Percentiles rank a stretch among this genome's conserved stretches.
Evolutionary conservation across 2,329 filamentous ascomycete species (phyloP).

Genomic region (Monosporascus cannonballus): DNA sequence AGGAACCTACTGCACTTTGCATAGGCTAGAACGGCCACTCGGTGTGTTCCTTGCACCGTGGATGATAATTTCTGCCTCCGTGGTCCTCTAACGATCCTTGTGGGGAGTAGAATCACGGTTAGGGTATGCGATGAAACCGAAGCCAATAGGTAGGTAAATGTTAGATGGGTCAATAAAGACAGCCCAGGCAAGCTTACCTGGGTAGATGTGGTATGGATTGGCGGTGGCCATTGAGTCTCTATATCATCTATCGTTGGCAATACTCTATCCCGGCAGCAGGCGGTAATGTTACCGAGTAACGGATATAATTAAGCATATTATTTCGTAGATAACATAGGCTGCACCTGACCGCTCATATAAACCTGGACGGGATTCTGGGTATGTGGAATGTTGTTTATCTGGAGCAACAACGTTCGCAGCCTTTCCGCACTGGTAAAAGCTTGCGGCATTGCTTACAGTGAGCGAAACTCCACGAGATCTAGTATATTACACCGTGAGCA

Average conservation of each 20-base stretch:
- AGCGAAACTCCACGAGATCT: constrained; percentile 70
- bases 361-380: no score
- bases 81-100: constrained; percentile 82
- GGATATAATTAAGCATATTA: no score
- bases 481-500: no score
- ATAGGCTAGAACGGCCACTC: no score
- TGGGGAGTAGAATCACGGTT: constrained; percentile 90
- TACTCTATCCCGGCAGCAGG: no score
- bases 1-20: no score
- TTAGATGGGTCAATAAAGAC: no score
- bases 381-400: no score
- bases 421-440: constrained; percentile 73
- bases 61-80: constrained; percentile 81
- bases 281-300: no score
- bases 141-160: constrained; percentile 40
- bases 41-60: constrained; percentile 40
- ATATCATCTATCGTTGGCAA: constrained; percentile 1
- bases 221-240: constrained; percentile 76
- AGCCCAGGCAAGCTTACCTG: constrained; percentile 22
- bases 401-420: constrained; percentile 49
- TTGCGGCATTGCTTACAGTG: constrained; percentile 76
- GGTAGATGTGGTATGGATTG: constrained; percentile 87
- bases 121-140: constrained; percentile 82
- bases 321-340: no score
- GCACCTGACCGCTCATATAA: no score